phyloP scores from a whole-genome alignment of 169 alveolate species.

The Eimeria zaria region DNA sequence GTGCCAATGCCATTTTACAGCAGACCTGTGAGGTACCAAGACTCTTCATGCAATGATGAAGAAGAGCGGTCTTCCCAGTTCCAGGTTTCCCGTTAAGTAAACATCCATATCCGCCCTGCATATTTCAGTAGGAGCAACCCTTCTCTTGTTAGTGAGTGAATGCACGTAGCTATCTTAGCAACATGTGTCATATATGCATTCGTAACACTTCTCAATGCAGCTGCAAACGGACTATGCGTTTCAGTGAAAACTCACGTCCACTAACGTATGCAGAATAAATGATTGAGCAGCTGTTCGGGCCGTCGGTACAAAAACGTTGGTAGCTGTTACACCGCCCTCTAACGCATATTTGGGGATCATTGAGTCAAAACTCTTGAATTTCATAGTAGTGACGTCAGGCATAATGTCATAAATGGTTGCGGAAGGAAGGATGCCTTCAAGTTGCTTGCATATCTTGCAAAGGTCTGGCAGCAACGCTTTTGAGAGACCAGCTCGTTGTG shows the following conservation, averaged over 20 bases:
- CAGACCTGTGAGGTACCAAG: conserved; percentile 86
- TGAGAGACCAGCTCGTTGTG: conserved; percentile 47
- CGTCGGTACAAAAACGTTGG: conserved; percentile 96
- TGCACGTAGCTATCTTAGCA: background rate
- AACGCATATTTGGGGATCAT: conserved; percentile 92
- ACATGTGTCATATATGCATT: background rate
- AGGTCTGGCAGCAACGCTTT: conserved; percentile 49
- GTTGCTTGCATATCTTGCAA: conserved; percentile 56
- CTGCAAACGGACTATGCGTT: background rate
- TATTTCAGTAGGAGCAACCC: background rate
- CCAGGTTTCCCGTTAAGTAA: conserved; percentile 96
- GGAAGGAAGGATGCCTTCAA: conserved; percentile 14
- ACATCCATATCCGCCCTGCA: conserved; percentile 82
- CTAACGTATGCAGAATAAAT: conserved; percentile 90
- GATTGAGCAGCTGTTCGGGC: conserved; percentile 94
- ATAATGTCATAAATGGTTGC: conserved; percentile 28
- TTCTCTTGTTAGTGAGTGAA: background rate
- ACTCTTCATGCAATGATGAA: conserved; percentile 92
- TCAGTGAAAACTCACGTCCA: conserved; percentile 89
- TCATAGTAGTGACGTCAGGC: conserved; percentile 21
- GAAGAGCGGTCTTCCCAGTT: conserved; percentile 96
- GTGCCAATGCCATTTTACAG: conserved; percentile 94
- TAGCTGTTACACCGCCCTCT: conserved; percentile 92
- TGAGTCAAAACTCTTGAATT: conserved; percentile 91
- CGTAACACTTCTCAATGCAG: background rate